Evolutionary conservation across 2,329 filamentous ascomycete species (phyloP).

Genomic region (Torrubiella hemipterigena): DNA sequence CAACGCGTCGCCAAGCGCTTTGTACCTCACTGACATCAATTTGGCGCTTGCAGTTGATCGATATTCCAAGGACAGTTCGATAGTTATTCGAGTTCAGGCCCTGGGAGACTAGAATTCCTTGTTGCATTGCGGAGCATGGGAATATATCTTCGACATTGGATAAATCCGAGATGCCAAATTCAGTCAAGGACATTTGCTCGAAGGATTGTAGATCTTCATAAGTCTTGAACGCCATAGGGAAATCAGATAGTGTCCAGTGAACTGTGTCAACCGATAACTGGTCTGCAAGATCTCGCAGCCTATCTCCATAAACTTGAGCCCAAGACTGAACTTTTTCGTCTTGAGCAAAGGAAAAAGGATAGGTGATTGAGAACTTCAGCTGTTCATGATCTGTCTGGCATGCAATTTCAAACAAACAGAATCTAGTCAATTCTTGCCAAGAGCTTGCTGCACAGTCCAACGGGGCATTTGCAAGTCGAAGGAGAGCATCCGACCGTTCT

Average conservation of each 20-base stretch:
- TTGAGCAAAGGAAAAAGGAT: background rate
- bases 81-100: slow-evolving; percentile 28
- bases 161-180: slow-evolving; percentile 18
- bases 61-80: slow-evolving; percentile 3
- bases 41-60: too few species aligned
- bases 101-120: slow-evolving; percentile 22
- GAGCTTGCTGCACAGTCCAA: too few species aligned
- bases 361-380: too few species aligned
- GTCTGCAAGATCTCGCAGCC: slow-evolving; percentile 25
- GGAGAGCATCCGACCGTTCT: slow-evolving; percentile 13
- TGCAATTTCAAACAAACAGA: slow-evolving; percentile 3
- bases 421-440: too few species aligned
- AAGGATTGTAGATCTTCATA: slow-evolving; percentile 29
- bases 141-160: slow-evolving; percentile 22
- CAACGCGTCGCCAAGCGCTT: slow-evolving; percentile 5
- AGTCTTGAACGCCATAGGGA: slow-evolving; percentile 27
- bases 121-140: slow-evolving; percentile 25
- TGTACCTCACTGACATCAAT: slow-evolving; percentile 1
- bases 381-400: too few species aligned
- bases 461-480: too few species aligned
- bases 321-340: background rate
- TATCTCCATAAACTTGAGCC: slow-evolving; percentile 22
- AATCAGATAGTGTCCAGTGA: slow-evolving; percentile 25
- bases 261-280: slow-evolving; percentile 23
- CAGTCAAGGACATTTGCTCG: slow-evolving; percentile 22